A percentile compares a stretch with the other conserved stretches of the same genome.
These are phyloP conservation scores for Skeletonema marinoi DNA, from an alignment of 108 stramenopile genomes.

Conservation along the genomic window DNA sequence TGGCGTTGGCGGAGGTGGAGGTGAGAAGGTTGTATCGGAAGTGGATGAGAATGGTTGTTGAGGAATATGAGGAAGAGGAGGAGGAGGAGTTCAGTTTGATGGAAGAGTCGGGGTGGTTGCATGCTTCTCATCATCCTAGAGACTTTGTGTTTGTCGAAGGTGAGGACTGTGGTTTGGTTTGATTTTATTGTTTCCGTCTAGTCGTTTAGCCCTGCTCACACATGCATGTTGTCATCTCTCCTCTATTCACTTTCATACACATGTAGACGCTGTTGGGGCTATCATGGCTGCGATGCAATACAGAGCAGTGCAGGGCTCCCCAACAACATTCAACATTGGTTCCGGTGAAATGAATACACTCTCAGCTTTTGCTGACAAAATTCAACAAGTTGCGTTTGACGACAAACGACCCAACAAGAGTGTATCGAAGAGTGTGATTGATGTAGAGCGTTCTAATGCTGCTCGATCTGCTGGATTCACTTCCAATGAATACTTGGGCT, in stretches of 20 bases:
- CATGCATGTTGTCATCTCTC: neutral
- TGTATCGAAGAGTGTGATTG: slow-evolving; percentile 19
- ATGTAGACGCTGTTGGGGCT: slow-evolving; percentile 63
- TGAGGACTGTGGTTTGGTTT: slow-evolving; percentile 9
- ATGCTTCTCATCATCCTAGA: slow-evolving; percentile 33
- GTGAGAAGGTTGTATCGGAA: slow-evolving; percentile 24
- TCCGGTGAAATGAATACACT: slow-evolving; percentile 30
- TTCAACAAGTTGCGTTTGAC: slow-evolving; percentile 17
- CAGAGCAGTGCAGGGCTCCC: slow-evolving; percentile 33
- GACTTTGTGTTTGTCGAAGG: slow-evolving; percentile 73
- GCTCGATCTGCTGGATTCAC: slow-evolving; percentile 27
- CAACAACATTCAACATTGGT: slow-evolving; percentile 52
- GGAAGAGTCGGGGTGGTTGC: slow-evolving; percentile 29
- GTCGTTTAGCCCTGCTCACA: neutral
- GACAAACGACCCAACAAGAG: slow-evolving; percentile 9
- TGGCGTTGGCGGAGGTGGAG: slow-evolving; percentile 36
- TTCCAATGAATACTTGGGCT: slow-evolving; percentile 45
- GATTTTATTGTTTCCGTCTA: neutral
- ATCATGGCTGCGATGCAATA: slow-evolving; percentile 81
- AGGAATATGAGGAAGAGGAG: neutral
- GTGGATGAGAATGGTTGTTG: slow-evolving; percentile 15
- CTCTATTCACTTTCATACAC: neutral
- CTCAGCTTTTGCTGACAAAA: slow-evolving; percentile 33
- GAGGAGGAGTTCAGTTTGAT: slow-evolving; percentile 22
- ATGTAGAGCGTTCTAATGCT: slow-evolving; percentile 35